phyloP scores from a whole-genome alignment of 371 early-diverging fungal species.

The Mucor velutinosus region DNA sequence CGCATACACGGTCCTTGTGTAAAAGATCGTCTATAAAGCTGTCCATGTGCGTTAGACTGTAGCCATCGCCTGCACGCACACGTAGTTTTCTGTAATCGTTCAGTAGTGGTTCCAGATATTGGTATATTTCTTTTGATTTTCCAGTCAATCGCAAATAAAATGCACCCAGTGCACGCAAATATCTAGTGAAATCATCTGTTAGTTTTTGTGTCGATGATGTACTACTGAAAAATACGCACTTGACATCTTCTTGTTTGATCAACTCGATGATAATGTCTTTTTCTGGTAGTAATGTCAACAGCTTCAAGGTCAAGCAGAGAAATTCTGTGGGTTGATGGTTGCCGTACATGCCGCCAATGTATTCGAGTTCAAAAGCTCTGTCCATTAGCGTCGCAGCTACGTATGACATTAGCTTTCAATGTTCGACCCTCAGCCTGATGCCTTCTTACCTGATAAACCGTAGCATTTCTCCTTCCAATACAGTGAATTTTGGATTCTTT shows the following conservation, averaged over 20 bases:
- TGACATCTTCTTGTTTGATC: constrained; percentile 76
- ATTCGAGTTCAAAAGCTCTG: constrained; percentile 77
- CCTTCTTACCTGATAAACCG: constrained; percentile 79
- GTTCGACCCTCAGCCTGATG: not conserved
- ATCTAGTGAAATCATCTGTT: constrained; percentile 39
- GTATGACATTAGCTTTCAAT: not conserved
- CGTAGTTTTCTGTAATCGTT: constrained; percentile 88
- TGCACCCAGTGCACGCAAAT: constrained; percentile 87
- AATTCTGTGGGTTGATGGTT: constrained; percentile 90
- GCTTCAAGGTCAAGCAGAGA: constrained; percentile 84
- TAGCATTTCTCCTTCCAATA: constrained; percentile 98
- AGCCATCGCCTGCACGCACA: constrained; percentile 53
- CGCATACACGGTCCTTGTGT: constrained; percentile 80
- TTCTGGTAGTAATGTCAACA: constrained; percentile 91
- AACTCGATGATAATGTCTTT: constrained; percentile 83
- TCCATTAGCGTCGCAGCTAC: constrained; percentile 88
- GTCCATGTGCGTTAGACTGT: constrained; percentile 81
- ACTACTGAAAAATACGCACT: constrained; percentile 41
- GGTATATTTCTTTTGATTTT: constrained; percentile 78
- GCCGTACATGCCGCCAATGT: constrained; percentile 88
- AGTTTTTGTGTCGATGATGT: not conserved
- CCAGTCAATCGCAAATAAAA: constrained; percentile 88
- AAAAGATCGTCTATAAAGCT: constrained; percentile 89
- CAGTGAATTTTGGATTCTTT: constrained; percentile 86
- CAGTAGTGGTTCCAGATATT: constrained; percentile 83